Evolutionary conservation across 2,329 filamentous ascomycete species (phyloP).

Genomic region (Nemania abortiva): DNA sequence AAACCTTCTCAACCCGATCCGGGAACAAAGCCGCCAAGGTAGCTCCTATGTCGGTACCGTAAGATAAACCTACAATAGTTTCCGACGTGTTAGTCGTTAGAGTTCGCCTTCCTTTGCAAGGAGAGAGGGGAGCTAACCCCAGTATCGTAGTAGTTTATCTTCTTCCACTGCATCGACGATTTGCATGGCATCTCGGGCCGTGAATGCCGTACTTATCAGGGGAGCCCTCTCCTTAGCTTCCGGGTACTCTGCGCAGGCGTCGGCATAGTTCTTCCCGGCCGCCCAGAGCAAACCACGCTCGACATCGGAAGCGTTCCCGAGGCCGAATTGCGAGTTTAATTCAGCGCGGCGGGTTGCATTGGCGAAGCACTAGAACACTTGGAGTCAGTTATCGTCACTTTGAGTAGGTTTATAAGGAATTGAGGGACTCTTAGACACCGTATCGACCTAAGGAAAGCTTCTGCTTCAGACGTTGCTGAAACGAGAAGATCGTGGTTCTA

Average conservation of each 20-base stretch:
- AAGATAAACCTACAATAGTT: conserved; percentile 52
- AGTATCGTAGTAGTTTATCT: conserved; percentile 55
- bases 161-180: conserved; percentile 55
- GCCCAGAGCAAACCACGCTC: conserved; percentile 40
- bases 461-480: no score
- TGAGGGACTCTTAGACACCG: no score
- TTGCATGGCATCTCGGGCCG: conserved; percentile 55
- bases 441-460: no score
- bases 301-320: conserved; percentile 40
- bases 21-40: conserved; percentile 58
- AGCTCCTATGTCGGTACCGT: conserved; percentile 56
- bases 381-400: no score
- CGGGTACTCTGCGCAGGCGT: conserved; percentile 44
- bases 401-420: no score
- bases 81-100: conserved; percentile 25
- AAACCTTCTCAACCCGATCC: conserved; percentile 54
- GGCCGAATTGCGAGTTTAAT: conserved; percentile 14
- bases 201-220: conserved; percentile 51
- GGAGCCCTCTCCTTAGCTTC: conserved; percentile 44
- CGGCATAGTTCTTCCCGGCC: conserved; percentile 35
- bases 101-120: neutral
- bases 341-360: conserved; percentile 20
- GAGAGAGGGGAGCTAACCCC: conserved; percentile 45
- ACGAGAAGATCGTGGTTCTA: no score
- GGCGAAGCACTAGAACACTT: no score